Percentiles rank a stretch among this genome's conserved stretches.
These are phyloP conservation scores for Leptomonas pyrrhocoris DNA, from an alignment of 208 protist species.

Conservation along the genomic window DNA sequence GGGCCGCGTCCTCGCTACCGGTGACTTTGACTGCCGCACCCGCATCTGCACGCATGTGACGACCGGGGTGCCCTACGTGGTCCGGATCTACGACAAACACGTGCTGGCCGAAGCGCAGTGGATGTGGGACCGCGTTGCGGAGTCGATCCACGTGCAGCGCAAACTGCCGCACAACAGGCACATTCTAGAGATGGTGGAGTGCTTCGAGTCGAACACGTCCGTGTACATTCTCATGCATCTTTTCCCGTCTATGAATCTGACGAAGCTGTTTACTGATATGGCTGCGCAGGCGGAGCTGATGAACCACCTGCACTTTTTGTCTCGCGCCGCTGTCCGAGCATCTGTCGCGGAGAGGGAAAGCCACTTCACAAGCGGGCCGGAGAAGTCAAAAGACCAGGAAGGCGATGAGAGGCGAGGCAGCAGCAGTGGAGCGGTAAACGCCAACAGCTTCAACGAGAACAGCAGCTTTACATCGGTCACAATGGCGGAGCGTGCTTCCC, in stretches of 20 bases:
- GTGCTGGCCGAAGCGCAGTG: constrained; percentile 74
- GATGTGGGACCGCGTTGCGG: constrained; percentile 85
- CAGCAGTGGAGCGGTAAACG: neutral
- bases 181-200: constrained; percentile 87
- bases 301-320: constrained; percentile 12
- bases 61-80: constrained; percentile 79
- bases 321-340: constrained; percentile 3
- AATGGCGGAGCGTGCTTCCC: neutral
- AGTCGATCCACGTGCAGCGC: constrained; percentile 82
- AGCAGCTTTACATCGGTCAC: constrained; percentile 2
- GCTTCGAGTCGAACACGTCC: constrained; percentile 79
- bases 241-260: constrained; percentile 72
- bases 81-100: constrained; percentile 82
- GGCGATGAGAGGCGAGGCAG: neutral
- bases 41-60: constrained; percentile 81
- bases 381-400: neutral
- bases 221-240: constrained; percentile 90
- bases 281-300: constrained; percentile 17
- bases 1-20: constrained; percentile 68
- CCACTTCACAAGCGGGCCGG: neutral
- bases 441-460: neutral
- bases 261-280: constrained; percentile 56
- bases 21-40: constrained; percentile 88
- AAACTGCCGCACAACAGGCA: constrained; percentile 81
- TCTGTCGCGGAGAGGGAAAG: neutral